Evolutionary conservation across 345 rosid genomes (phyloP).

Genomic region (Eucalyptus polyanthemos): DNA sequence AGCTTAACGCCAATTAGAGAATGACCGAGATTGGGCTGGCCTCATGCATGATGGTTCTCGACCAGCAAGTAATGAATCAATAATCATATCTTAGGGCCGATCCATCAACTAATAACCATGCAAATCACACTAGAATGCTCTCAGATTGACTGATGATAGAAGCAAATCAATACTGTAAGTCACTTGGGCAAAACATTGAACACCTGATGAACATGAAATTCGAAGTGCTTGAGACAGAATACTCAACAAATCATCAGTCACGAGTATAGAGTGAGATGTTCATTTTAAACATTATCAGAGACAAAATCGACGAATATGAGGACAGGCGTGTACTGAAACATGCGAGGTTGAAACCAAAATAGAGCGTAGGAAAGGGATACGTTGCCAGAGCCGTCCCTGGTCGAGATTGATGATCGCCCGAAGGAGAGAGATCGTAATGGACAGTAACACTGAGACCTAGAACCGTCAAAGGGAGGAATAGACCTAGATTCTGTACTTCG

Average conservation of each 20-base stretch:
- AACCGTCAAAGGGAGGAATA: too few species aligned
- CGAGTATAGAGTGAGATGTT: neutral
- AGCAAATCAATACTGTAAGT: too few species aligned
- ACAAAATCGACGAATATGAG: neutral
- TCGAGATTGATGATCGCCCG: neutral
- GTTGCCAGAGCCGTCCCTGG: neutral
- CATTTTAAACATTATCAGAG: neutral
- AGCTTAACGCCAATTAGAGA: too few species aligned
- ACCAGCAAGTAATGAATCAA: too few species aligned
- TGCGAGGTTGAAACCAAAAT: neutral
- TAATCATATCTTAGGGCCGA: too few species aligned
- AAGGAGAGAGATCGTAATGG: neutral
- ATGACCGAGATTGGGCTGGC: too few species aligned
- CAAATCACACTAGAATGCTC: too few species aligned
- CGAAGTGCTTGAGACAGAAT: neutral
- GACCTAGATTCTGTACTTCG: too few species aligned
- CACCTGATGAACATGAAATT: neutral
- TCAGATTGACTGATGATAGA: too few species aligned
- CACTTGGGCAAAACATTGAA: too few species aligned
- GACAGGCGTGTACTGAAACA: neutral
- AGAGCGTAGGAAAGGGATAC: neutral
- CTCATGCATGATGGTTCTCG: too few species aligned
- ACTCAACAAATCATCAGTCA: neutral
- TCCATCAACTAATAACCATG: too few species aligned
- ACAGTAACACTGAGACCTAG: neutral